A percentile compares a stretch with the other conserved stretches of the same genome.
These are phyloP conservation scores for Calonectria pauciramosa DNA, from an alignment of 2,329 filamentous ascomycete genomes.

Conservation along the genomic window DNA sequence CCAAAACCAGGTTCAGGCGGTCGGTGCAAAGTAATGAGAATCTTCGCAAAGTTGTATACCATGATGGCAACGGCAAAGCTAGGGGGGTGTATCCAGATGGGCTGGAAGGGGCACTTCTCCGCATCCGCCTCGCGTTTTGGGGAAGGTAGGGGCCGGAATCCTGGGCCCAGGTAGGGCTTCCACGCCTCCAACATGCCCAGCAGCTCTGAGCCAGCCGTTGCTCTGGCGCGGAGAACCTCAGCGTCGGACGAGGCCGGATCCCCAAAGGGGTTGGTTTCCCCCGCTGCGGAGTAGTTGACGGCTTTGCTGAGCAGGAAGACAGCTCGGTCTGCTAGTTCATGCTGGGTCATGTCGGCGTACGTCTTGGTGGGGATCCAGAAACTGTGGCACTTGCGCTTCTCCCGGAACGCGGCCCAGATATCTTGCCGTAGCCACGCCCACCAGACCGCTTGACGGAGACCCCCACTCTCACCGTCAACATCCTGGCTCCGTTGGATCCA, in stretches of 20 bases:
- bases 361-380: slow-evolving; percentile 69
- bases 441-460: slow-evolving; percentile 69
- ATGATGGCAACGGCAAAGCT: slow-evolving; percentile 64
- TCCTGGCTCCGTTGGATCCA: slow-evolving; percentile 75
- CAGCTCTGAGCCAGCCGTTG: slow-evolving; percentile 49
- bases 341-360: slow-evolving; percentile 60
- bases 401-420: slow-evolving; percentile 73
- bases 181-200: slow-evolving; percentile 47
- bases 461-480: slow-evolving; percentile 70
- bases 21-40: slow-evolving; percentile 56
- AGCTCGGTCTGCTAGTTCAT: slow-evolving; percentile 67
- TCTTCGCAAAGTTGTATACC: slow-evolving; percentile 65
- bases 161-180: slow-evolving; percentile 50
- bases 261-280: slow-evolving; percentile 23
- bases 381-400: slow-evolving; percentile 67
- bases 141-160: slow-evolving; percentile 57
- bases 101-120: slow-evolving; percentile 50
- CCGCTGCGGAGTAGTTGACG: slow-evolving; percentile 68
- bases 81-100: slow-evolving; percentile 65
- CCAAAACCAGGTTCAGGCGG: slow-evolving; percentile 48
- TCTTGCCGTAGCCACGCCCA: slow-evolving; percentile 77
- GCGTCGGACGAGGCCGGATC: slow-evolving; percentile 22
- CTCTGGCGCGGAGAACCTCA: slow-evolving; percentile 42
- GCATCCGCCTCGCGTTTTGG: slow-evolving; percentile 38
- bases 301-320: slow-evolving; percentile 68